A percentile compares a stretch with the other conserved stretches of the same genome.
Evolutionary conservation across 768 basidiomycete species (phyloP).

Genomic region (Boletus rex-veris): DNA sequence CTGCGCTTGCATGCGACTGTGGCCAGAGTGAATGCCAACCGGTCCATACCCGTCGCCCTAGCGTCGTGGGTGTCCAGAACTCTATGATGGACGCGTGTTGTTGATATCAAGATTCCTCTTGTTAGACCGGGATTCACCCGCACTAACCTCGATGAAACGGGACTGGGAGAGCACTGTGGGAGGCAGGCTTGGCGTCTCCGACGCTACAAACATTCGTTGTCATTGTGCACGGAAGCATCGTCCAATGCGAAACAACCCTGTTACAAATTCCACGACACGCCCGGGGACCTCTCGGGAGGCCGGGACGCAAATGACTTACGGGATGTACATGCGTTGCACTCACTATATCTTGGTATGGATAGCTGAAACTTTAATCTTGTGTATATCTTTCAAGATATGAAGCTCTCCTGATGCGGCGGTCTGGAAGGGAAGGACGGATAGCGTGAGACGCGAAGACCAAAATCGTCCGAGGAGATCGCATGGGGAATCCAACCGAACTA

Average conservation of each 20-base stretch:
- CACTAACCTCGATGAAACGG: slow-evolving; percentile 8
- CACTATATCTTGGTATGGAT: slow-evolving; percentile 4
- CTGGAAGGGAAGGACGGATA: neutral
- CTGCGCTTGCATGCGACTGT: neutral
- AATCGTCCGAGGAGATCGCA: slow-evolving; percentile 26
- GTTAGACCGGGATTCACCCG: neutral
- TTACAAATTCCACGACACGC: neutral
- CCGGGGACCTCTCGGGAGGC: neutral
- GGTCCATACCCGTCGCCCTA: neutral
- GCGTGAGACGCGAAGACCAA: slow-evolving; percentile 2
- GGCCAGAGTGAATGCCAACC: neutral
- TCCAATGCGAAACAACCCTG: neutral
- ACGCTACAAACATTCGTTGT: slow-evolving; percentile 2
- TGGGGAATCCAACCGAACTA: neutral
- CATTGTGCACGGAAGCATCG: neutral
- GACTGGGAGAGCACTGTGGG: neutral
- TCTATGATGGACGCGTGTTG: neutral
- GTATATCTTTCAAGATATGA: slow-evolving; percentile 17
- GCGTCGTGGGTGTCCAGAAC: neutral
- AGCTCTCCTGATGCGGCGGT: neutral
- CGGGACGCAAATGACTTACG: slow-evolving; percentile 6
- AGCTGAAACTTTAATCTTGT: slow-evolving; percentile 16
- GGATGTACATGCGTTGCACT: slow-evolving; percentile 9
- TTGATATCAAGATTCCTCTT: neutral
- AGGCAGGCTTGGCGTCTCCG: slow-evolving; percentile 5